Evolutionary conservation across 345 rosid species (phyloP).

Genomic region (Atalantia buxifolia): DNA sequence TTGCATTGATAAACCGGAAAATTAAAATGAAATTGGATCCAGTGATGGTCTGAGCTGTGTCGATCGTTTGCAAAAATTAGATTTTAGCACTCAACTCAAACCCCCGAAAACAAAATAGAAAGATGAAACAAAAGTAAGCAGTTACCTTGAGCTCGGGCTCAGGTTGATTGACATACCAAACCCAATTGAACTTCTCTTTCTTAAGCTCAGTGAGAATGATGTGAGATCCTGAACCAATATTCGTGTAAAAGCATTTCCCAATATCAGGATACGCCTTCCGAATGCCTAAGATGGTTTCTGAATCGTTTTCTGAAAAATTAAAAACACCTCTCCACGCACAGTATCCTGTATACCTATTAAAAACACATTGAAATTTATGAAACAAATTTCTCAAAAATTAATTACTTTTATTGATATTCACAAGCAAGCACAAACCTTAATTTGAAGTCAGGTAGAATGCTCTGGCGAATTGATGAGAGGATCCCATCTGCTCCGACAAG

Average conservation of each 20-base stretch:
- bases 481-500: conserved; percentile 80
- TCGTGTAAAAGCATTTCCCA: too few species aligned
- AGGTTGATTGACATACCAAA: conserved; percentile 65
- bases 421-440: conserved; percentile 41
- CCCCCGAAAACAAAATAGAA: not conserved
- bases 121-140: not conserved
- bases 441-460: conserved; percentile 19
- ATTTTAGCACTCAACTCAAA: too few species aligned
- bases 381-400: not conserved
- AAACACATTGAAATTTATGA: not conserved
- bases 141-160: conserved; percentile 62
- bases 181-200: conserved; percentile 59
- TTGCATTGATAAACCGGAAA: too few species aligned
- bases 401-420: too few species aligned
- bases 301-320: too few species aligned
- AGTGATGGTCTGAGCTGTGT: too few species aligned
- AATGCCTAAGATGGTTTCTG: too few species aligned
- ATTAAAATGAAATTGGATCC: too few species aligned
- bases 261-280: too few species aligned
- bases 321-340: conserved; percentile 81
- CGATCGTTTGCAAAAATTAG: too few species aligned
- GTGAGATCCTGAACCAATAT: too few species aligned
- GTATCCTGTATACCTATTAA: conserved; percentile 66
- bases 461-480: conserved; percentile 53
- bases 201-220: conserved; percentile 48